Percentiles rank a stretch among this genome's conserved stretches.
Evolutionary conservation across 345 rosid species (phyloP).

Genomic region (Salix suchowensis): DNA sequence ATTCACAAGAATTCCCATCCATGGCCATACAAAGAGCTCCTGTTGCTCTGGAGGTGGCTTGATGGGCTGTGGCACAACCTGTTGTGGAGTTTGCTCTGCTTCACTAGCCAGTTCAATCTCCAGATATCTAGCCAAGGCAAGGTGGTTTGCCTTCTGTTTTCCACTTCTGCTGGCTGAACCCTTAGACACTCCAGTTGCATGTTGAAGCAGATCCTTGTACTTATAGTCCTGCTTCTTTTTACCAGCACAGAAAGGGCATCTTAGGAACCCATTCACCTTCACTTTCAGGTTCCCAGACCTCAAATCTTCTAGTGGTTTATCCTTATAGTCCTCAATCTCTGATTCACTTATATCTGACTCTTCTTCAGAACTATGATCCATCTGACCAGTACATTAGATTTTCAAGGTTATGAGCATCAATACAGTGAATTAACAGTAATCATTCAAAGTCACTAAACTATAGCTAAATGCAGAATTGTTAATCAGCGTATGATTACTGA

Average conservation of each 20-base stretch:
- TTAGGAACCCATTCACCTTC: conserved; percentile 49
- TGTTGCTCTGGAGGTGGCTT: conserved; percentile 23
- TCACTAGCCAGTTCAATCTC: conserved; percentile 54
- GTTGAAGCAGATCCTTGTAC: conserved; percentile 71
- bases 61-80: conserved; percentile 21
- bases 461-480: no score
- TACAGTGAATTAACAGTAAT: not conserved
- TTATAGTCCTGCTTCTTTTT: conserved; percentile 86
- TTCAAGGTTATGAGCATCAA: not conserved
- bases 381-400: conserved; percentile 19
- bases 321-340: conserved; percentile 53
- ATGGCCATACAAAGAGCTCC: conserved; percentile 70
- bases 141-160: conserved; percentile 73
- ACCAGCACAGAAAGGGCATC: conserved; percentile 83
- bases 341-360: conserved; percentile 83
- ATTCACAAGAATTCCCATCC: conserved; percentile 67
- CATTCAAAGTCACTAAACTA: not conserved
- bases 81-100: conserved; percentile 29
- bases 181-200: conserved; percentile 80
- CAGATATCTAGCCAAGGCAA: conserved; percentile 65
- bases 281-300: conserved; percentile 50
- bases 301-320: conserved; percentile 55
- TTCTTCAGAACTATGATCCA: conserved; percentile 61
- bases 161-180: conserved; percentile 70
- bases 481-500: no score